Percentiles rank a stretch among this genome's conserved stretches.
These are phyloP conservation scores for Angomonas ambiguus DNA, from an alignment of 208 protist genomes.

Conservation along the genomic window DNA sequence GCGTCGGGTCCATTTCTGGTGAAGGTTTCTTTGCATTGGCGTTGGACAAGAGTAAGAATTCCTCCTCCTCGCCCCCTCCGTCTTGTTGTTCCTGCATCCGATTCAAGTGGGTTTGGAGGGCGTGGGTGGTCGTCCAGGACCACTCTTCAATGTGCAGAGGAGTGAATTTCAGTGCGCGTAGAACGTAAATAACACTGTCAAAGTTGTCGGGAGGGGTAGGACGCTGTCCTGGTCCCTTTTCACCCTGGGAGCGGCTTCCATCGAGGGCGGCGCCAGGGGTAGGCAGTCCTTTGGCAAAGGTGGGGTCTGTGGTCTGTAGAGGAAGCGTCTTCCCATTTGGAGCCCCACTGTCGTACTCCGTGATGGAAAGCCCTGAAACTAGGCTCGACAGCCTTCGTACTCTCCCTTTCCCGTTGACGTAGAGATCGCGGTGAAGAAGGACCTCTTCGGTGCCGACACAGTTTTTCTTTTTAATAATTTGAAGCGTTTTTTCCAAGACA, in stretches of 20 bases:
- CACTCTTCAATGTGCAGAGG: slow-evolving; percentile 5
- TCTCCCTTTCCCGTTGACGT: too few relatives aligned
- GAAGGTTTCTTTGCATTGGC: not conserved
- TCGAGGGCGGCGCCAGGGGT: too few relatives aligned
- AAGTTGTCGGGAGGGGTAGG: too few relatives aligned
- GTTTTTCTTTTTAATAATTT: not conserved
- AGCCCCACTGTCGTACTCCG: too few relatives aligned
- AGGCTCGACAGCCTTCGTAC: too few relatives aligned
- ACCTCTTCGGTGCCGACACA: not conserved
- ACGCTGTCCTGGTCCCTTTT: not conserved
- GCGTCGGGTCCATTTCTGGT: too few relatives aligned
- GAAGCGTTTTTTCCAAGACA: not conserved
- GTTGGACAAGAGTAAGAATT: not conserved
- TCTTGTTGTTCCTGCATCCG: slow-evolving; percentile 4
- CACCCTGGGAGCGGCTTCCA: not conserved
- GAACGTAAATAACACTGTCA: too few relatives aligned
- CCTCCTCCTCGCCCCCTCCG: not conserved
- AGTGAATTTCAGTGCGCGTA: not conserved
- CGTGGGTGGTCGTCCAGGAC: slow-evolving; percentile 5
- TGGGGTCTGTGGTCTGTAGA: not conserved
- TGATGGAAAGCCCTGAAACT: too few relatives aligned
- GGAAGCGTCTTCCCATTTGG: too few relatives aligned
- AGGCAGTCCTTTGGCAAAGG: not conserved
- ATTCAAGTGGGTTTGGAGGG: not conserved
- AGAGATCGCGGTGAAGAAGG: not conserved